Percentiles rank a stretch among this genome's conserved stretches.
Conservation (phyloP, 2,329 filamentous ascomycete genomes). For the Pseudogymnoascus verrucosus region DNA sequence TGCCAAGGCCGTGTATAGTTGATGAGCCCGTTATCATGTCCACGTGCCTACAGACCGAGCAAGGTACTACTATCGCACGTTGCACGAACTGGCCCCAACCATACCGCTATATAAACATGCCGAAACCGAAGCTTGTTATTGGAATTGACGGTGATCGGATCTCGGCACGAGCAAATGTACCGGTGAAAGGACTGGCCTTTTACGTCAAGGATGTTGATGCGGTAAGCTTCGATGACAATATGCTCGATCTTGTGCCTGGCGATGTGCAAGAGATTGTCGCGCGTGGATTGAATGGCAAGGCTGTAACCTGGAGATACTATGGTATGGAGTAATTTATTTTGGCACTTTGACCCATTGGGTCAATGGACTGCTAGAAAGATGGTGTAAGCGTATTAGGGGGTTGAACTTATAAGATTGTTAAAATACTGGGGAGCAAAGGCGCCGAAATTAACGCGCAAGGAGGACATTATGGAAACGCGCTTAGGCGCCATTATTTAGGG, state of each 20-base stretch:
- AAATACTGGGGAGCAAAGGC: too few species aligned
- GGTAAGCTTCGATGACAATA: conserved; percentile 52
- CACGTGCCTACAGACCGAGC: conserved; percentile 26
- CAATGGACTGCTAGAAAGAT: not conserved
- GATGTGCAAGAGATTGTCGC: conserved; percentile 46
- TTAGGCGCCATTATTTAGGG: too few species aligned
- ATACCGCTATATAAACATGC: conserved; percentile 43
- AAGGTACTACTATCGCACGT: conserved; percentile 45
- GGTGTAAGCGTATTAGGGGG: not conserved
- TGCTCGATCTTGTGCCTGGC: conserved; percentile 56
- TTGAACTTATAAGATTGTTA: not conserved
- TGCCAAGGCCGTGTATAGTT: not conserved
- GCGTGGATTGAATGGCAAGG: conserved; percentile 26
- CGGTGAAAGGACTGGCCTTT: conserved; percentile 53
- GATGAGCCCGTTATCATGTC: not conserved
- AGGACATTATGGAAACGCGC: too few species aligned
- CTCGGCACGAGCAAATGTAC: conserved; percentile 48
- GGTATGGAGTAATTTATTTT: not conserved
- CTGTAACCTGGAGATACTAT: not conserved
- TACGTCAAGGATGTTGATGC: conserved; percentile 44
- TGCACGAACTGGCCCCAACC: conserved; percentile 63
- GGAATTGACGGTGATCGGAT: conserved; percentile 31
- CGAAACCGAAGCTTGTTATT: not conserved
- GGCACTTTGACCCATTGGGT: not conserved
- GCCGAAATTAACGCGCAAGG: too few species aligned